Percentiles rank a stretch among this genome's conserved stretches.
Evolutionary conservation across 1,284 basidiomycete genomes (phyloP).

Genomic region (Ceratobasidium sp.): DNA sequence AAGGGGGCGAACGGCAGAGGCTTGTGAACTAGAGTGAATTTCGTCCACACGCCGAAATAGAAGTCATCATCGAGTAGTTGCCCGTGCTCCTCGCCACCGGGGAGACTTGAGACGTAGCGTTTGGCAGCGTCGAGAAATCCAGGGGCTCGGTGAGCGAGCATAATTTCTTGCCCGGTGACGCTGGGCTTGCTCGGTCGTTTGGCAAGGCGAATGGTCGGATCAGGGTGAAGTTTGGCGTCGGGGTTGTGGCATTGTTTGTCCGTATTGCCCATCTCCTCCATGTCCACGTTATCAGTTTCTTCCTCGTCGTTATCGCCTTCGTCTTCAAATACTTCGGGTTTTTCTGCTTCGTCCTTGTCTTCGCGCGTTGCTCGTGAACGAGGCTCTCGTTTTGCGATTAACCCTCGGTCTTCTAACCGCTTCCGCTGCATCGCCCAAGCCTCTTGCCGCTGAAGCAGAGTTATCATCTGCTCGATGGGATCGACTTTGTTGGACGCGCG

Average conservation of each 20-base stretch:
- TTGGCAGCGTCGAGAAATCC: not conserved
- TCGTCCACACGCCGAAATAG: not conserved
- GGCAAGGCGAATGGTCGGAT: not conserved
- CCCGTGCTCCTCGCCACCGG: not conserved
- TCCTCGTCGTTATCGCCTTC: not conserved
- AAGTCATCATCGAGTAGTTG: not conserved
- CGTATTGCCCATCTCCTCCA: not conserved
- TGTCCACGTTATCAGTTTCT: not conserved
- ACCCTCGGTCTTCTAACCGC: not conserved
- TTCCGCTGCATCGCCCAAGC: not conserved
- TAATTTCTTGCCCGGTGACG: not conserved
- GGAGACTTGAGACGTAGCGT: constrained; percentile 1
- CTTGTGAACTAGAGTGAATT: not conserved
- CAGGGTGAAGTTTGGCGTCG: not conserved
- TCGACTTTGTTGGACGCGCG: constrained; percentile 27
- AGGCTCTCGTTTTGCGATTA: not conserved
- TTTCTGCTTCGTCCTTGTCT: not conserved
- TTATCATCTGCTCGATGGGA: constrained; percentile 19
- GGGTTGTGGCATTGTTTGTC: not conserved
- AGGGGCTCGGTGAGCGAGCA: not conserved
- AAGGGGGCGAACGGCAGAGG: constrained; percentile 10
- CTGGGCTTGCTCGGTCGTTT: not conserved
- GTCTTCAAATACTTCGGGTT: not conserved
- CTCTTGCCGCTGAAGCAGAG: constrained; percentile 24
- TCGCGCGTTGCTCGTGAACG: not conserved